Evolutionary conservation across 345 rosid genomes (phyloP), one percentile per base, ranked within the genome.

Genomic region (Rubroshorea leprosula): DNA sequence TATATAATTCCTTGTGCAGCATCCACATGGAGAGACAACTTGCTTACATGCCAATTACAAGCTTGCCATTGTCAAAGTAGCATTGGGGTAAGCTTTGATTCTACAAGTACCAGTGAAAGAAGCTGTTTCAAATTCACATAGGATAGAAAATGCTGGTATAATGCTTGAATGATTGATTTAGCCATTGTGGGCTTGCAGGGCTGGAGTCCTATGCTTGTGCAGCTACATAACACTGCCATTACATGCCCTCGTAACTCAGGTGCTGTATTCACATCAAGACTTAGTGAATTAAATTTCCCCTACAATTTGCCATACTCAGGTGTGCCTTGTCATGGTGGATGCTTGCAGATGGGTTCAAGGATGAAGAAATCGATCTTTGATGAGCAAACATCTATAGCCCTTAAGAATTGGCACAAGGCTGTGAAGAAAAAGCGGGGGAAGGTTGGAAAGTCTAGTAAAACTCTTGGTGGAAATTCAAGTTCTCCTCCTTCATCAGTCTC

Each of bases 191-290:
- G 39, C 29, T 78, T 80, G 77, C 75, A 93, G 99, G 55, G 38
- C 72, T 35, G 85, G 72, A 4, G 85, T 72, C 51, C 72, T 89
- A 49, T 66, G 72, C 62, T 66, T 89, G 23, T 89, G 94, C 77
- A 89, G 97, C 73, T 93, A 93, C 86, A 82, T 83, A 48, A 93
- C 99, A 17, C 88, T 93, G 62, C 97, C 99, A 3, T 68, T 93
- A 22, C 82, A 89, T 46, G 95, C 99, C 24, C 99, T 89, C 3
- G 88, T 93, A 44, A 82, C 97, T 60, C 99, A 93, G 96, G 99
- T 93, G 76, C n/a, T n/a, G n/a, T n/a, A n/a, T n/a, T n/a, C n/a
- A n/a, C n/a, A n/a, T n/a, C 5, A n/a, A n/a, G n/a, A n/a, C n/a
- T n/a, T n/a, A n/a, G n/a, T n/a, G n/a, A n/a, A n/a, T n/a, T n/a